Evolutionary conservation across 2,329 filamentous ascomycete species (phyloP), one percentile per base, ranked within the genome.

Genomic region (Nemania abortiva): DNA sequence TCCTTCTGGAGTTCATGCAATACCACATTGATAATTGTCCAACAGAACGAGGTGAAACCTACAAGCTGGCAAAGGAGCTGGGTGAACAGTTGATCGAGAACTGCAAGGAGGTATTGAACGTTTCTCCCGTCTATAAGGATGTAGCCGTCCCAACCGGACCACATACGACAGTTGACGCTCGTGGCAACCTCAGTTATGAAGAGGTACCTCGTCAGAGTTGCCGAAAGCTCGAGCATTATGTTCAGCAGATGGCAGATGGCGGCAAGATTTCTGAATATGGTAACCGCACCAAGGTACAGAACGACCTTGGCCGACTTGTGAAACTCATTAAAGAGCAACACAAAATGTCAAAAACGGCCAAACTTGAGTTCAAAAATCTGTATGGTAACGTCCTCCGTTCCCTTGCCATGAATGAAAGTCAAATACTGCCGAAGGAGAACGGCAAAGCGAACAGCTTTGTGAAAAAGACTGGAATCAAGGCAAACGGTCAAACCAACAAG

Each of bases 1-100:
- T 93, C 42, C 89, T 99, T 1, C 88, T 99, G 67, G 95, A 99
- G 75, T 99, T 98, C 83, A 99, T 99, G 96, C 96, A 99, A 80
- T 98, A 99, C 77, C 96, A 99, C 84, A 99, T 99, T 78, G 96
- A 99, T 78, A 96, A 98, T 85, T 98, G 95, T 84, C 96, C 96
- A 0, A 95, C 95, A 0, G 95, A 99, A 79, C 92, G 95, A 59
- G 96, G 96, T 68, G 96, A 99, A 84, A 99, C 96, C 1, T 99
- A 99, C 83, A 89, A 96, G 83, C 90, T 99, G n/a, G 96, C 96
- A 52, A 97, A 99, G 84, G 91, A 96, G 82, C 91, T 99, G 27
- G 95, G 94, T 42, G 87, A 93, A 78, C 93, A 97, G 83, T 91
- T 99, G 63, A 97, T 99, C 75, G 93, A 98, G 81, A 99, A 99